These are phyloP conservation scores for Nakaseomyces bracarensis DNA, from an alignment of 1,139 yeast genomes.

Conservation along the genomic window DNA sequence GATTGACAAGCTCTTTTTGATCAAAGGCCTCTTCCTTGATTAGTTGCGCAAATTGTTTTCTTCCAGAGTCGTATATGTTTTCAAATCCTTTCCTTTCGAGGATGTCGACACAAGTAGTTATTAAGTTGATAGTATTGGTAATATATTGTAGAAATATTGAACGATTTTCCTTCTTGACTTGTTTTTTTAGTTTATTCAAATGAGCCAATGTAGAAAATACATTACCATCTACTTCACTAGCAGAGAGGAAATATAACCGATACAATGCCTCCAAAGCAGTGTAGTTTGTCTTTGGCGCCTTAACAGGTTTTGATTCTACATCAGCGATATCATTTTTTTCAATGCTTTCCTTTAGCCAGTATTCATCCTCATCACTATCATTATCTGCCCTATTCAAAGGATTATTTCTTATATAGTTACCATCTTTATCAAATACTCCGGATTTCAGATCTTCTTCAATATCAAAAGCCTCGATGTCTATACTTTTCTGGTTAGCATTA, in stretches of 20 bases:
- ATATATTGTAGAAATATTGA: slow-evolving; percentile 8
- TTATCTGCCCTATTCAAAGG: neutral
- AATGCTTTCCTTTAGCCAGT: slow-evolving; percentile 21
- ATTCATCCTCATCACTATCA: slow-evolving; percentile 19
- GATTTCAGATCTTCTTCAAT: slow-evolving; percentile 19
- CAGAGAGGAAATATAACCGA: slow-evolving; percentile 11
- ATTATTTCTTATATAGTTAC: slow-evolving; percentile 17
- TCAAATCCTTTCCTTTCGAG: slow-evolving; percentile 24
- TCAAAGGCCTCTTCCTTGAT: slow-evolving; percentile 21
- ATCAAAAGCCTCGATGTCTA: slow-evolving; percentile 19
- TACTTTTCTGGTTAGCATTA: neutral
- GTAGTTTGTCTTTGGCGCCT: slow-evolving; percentile 2
- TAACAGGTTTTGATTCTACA: neutral
- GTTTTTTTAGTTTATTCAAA: slow-evolving; percentile 19
- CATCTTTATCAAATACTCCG: slow-evolving; percentile 23
- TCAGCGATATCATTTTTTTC: slow-evolving; percentile 5
- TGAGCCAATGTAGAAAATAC: slow-evolving; percentile 17
- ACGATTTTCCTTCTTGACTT: neutral
- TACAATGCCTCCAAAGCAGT: slow-evolving; percentile 13
- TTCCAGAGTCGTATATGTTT: slow-evolving; percentile 18
- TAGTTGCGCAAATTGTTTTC: slow-evolving; percentile 12
- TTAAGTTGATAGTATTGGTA: slow-evolving; percentile 17
- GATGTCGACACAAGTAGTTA: slow-evolving; percentile 19
- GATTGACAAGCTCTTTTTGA: slow-evolving; percentile 11
- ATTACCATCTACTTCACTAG: slow-evolving; percentile 6